phyloP scores from a whole-genome alignment of 257 asterid species.

The Solanum chmielewskii region DNA sequence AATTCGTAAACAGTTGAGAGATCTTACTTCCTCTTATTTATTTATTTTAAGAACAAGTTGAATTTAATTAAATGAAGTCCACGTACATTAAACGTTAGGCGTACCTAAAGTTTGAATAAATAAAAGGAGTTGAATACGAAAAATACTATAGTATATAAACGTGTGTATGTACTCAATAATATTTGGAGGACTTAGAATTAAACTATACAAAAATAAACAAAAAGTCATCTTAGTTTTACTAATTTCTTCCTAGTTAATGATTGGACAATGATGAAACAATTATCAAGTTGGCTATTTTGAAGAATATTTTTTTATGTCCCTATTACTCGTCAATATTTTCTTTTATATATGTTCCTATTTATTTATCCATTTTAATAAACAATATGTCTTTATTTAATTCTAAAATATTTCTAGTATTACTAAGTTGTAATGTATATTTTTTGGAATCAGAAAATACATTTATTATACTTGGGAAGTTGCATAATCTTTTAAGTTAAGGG shows the following conservation, averaged over 20 bases:
- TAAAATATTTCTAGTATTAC: no score
- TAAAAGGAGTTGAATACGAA: neutral
- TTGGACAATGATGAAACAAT: neutral
- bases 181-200: neutral
- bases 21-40: no score
- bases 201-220: neutral
- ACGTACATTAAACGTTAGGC: neutral
- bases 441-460: no score
- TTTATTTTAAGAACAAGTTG: neutral
- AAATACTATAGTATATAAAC: neutral
- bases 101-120: neutral
- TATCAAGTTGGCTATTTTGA: neutral
- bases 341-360: no score
- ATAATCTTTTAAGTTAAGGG: no score
- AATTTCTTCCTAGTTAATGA: neutral
- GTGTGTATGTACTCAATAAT: neutral
- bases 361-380: no score
- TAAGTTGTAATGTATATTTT: no score
- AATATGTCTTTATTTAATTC: no score
- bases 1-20: neutral
- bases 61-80: neutral
- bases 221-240: neutral
- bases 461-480: no score
- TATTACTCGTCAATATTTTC: no score
- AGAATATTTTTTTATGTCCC: no score